Evolutionary conservation across 352 stramenopile species (phyloP).

Genomic region (Pythium phragmiticola): DNA sequence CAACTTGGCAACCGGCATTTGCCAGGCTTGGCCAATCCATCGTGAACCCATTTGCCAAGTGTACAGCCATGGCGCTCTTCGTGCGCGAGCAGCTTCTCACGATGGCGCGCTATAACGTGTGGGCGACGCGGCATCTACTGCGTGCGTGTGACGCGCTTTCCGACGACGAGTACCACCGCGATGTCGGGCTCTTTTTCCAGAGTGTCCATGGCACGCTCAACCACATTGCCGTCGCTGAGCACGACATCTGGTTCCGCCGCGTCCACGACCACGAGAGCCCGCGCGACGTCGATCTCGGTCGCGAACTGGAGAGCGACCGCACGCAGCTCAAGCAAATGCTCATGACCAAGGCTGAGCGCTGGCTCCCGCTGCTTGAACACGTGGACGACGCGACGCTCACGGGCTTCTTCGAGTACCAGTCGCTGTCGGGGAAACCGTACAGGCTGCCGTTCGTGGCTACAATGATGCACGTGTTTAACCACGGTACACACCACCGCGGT

Average conservation of each 20-base stretch:
- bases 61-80: constrained; percentile 14
- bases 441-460: constrained; percentile 7
- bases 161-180: constrained; percentile 25
- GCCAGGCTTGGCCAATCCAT: not conserved
- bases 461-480: constrained; percentile 28
- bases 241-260: constrained; percentile 25
- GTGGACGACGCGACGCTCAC: constrained; percentile 15
- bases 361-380: constrained; percentile 22
- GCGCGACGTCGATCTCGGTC: constrained; percentile 7
- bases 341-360: constrained; percentile 14
- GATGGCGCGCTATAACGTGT: constrained; percentile 26
- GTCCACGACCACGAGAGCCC: constrained; percentile 23
- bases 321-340: constrained; percentile 12
- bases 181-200: constrained; percentile 28
- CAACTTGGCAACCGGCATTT: not conserved
- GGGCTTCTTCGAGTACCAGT: constrained; percentile 17
- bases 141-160: constrained; percentile 15
- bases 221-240: constrained; percentile 25
- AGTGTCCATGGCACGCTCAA: constrained; percentile 29
- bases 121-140: constrained; percentile 18
- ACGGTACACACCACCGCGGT: constrained; percentile 27
- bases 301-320: constrained; percentile 9
- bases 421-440: not conserved
- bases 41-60: not conserved
- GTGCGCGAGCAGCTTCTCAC: constrained; percentile 25